Percentiles rank a stretch among this genome's conserved stretches.
Evolutionary conservation across 768 basidiomycete genomes (phyloP).

Genomic region (Tulasnella sp.): DNA sequence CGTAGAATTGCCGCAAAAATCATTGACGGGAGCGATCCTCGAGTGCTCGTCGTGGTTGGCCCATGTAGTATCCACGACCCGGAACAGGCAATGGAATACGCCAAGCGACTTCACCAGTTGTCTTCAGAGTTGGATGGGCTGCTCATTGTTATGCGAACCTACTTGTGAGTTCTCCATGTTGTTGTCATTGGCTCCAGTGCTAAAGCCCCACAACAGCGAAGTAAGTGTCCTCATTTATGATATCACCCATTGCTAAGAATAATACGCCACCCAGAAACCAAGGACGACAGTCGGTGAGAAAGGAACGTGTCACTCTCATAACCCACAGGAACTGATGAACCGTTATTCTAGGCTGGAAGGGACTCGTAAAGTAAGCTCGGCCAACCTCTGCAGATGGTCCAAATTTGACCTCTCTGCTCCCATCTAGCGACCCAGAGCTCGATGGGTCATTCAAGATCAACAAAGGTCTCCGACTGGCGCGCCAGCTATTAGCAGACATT

Average conservation of each 20-base stretch:
- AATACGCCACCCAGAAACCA: constrained; percentile 74
- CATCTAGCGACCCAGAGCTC: constrained; percentile 89
- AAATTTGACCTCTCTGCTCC: constrained; percentile 25
- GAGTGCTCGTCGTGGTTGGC: constrained; percentile 82
- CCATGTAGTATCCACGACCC: constrained; percentile 92
- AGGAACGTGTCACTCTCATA: not conserved
- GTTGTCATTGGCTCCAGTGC: not conserved
- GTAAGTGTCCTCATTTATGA: not conserved
- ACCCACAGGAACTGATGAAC: not conserved
- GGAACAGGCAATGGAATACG: constrained; percentile 75
- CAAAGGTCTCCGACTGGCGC: constrained; percentile 81
- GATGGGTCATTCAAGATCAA: constrained; percentile 94
- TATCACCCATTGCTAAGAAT: not conserved
- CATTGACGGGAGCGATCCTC: constrained; percentile 71
- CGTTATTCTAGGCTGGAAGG: constrained; percentile 46
- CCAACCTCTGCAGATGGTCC: not conserved
- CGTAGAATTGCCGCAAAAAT: constrained; percentile 69
- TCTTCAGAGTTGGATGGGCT: constrained; percentile 49
- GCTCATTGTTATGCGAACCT: constrained; percentile 89
- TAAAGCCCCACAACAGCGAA: not conserved
- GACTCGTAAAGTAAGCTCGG: constrained; percentile 33
- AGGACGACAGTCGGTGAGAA: constrained; percentile 78
- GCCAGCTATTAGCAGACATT: constrained; percentile 83
- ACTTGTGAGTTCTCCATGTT: constrained; percentile 56
- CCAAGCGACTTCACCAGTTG: constrained; percentile 54